These are phyloP conservation scores for Cytospora schulzeri DNA, from an alignment of 2,329 filamentous ascomycete species.

Conservation along the genomic window DNA sequence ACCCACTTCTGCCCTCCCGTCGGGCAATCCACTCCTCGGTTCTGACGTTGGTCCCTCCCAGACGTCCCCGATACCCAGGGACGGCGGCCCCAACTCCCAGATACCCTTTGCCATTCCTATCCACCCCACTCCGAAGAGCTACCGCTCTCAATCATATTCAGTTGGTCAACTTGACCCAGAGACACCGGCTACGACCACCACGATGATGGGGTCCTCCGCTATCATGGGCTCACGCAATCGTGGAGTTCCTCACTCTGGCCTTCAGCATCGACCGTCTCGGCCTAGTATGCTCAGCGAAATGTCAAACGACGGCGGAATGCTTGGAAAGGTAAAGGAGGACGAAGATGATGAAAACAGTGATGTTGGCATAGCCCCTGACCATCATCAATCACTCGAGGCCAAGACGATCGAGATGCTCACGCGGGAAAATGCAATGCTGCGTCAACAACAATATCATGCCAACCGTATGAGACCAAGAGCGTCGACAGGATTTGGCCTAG, in stretches of 20 bases:
- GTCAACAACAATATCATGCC: slow-evolving; percentile 58
- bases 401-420: slow-evolving; percentile 66
- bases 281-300: slow-evolving; percentile 76
- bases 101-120: slow-evolving; percentile 87
- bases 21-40: slow-evolving; percentile 51
- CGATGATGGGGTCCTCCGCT: slow-evolving; percentile 49
- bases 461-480: slow-evolving; percentile 59
- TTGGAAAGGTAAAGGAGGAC: slow-evolving; percentile 71
- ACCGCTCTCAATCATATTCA: slow-evolving; percentile 95
- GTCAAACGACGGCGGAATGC: slow-evolving; percentile 62
- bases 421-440: slow-evolving; percentile 64
- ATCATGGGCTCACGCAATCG: slow-evolving; percentile 55
- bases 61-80: slow-evolving; percentile 54
- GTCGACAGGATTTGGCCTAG: slow-evolving; percentile 54
- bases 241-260: slow-evolving; percentile 60
- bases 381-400: slow-evolving; percentile 58
- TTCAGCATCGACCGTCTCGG: slow-evolving; percentile 80
- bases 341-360: slow-evolving; percentile 65
- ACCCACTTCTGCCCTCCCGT: slow-evolving; percentile 64
- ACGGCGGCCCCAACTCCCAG: slow-evolving; percentile 60
- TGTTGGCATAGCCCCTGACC: slow-evolving; percentile 36
- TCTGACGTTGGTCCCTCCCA: slow-evolving; percentile 50
- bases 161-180: slow-evolving; percentile 86
- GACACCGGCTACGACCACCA: slow-evolving; percentile 40
- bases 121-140: slow-evolving; percentile 88